A percentile compares a stretch with the other conserved stretches of the same genome.
These are phyloP conservation scores for Poa annua DNA, from an alignment of 176 grass and related monocot species.

Conservation along the genomic window DNA sequence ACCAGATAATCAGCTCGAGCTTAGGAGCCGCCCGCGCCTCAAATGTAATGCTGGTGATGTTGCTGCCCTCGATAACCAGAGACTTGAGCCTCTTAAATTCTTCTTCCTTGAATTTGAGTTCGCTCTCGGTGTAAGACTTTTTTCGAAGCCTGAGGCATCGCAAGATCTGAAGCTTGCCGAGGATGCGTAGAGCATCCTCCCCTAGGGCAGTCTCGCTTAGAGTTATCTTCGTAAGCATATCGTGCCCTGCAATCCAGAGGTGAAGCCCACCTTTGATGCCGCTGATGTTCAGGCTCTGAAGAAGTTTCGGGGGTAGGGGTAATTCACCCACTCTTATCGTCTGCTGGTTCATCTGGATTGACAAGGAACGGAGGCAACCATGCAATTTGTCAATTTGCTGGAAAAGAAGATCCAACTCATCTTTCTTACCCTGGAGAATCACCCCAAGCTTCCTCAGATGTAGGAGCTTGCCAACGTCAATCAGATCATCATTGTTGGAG, in stretches of 20 bases:
- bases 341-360: neutral
- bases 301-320: neutral
- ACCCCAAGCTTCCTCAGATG: neutral
- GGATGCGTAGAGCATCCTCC: neutral
- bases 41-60: neutral
- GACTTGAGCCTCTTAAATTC: neutral
- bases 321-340: neutral
- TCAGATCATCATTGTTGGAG: neutral
- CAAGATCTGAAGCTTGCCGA: neutral
- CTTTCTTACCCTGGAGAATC: neutral
- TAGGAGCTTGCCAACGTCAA: neutral
- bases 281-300: neutral
- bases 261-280: neutral
- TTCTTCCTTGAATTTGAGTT: neutral
- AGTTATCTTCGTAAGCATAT: neutral
- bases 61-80: neutral
- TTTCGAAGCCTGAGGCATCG: neutral
- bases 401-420: neutral
- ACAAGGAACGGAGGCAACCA: neutral
- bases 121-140: neutral
- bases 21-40: neutral
- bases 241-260: neutral
- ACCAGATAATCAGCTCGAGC: neutral
- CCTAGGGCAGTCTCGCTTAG: neutral
- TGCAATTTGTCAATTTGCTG: neutral